Base-by-base conservation (phyloP, 2,329 filamentous ascomycete species). In the Fusarium oxysporum region DNA sequence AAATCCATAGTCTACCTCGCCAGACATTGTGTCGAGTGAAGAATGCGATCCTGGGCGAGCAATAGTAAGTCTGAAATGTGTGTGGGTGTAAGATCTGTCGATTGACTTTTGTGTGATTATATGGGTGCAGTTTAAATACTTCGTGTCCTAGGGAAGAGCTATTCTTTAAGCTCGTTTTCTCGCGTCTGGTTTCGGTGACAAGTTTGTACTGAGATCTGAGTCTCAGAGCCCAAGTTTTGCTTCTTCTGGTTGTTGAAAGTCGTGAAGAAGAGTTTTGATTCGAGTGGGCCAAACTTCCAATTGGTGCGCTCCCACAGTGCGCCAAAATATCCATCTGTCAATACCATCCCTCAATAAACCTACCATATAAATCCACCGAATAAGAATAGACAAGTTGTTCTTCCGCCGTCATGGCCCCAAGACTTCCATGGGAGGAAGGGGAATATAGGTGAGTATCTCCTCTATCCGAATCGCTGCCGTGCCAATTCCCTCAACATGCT, bases 401-500 rank as follows among this genome's bases (percentile, higher is more conserved):
- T 17, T 32, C 45, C 43, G 30, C 37, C 23, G 43, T 35, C 50
- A 43, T 38, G 37, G 19, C 57, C 19, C 57, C 55, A 11, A 43
- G 35, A 5, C 40, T 37, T 23, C 5, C 7, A 30, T 5, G 16
- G 7, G 14, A 28, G 8, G 14, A 6, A 32, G 10, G 10, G 23
- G 23, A 48, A 30, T 13, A 47, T 19, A 41, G 17, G 21, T 25
- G 25, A 9, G 28, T 23, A 65, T 40, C 28, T 41, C 19, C 28
- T 56, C 51, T 80, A 90, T 32, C 93, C 93, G 86, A 93, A 97
- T 71, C 93, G 88, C 83, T 93, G 89, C 83, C 88, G 92, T 21
- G 95, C 96, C 82, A 98, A 83, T 76, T 91, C 90, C 82, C 88
- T 92, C 78, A 98, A 78, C 87, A 94, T 95, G 54, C 90, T 90